These are phyloP conservation scores for Trichoderma polysporum DNA, from an alignment of 2,329 filamentous ascomycete species.

Conservation along the genomic window DNA sequence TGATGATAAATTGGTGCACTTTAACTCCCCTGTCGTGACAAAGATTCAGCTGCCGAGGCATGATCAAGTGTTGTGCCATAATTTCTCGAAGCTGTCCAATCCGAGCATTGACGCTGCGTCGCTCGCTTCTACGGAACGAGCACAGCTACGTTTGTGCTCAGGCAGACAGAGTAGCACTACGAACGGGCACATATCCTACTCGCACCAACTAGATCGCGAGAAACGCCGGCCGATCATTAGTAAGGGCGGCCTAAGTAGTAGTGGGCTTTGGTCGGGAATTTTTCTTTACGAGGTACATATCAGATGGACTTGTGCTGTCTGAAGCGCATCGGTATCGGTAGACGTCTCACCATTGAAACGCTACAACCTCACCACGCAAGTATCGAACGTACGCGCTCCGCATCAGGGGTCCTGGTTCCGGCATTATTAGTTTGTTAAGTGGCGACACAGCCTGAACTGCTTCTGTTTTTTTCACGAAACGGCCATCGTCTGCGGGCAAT, in stretches of 20 bases:
- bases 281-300: background rate
- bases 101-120: background rate
- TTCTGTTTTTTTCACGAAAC: background rate
- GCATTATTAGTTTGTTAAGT: background rate
- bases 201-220: constrained; percentile 1
- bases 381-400: constrained; percentile 14
- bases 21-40: constrained; percentile 1
- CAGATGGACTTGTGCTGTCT: background rate
- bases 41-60: constrained; percentile 14
- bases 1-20: constrained; percentile 12
- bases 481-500: constrained; percentile 1
- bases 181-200: background rate
- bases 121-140: background rate
- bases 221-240: background rate
- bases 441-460: constrained; percentile 8
- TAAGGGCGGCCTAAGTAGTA: background rate
- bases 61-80: background rate
- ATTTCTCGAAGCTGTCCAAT: constrained; percentile 11
- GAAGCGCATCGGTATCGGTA: constrained; percentile 3
- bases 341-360: constrained; percentile 22
- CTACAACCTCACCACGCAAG: constrained; percentile 20
- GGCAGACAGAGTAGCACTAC: background rate
- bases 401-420: background rate
- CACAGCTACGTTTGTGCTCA: background rate
- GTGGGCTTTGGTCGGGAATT: background rate